Evolutionary conservation across 176 grass and related monocot species (phyloP), one percentile per base, ranked within the genome.

Genomic region (Avena insularis): DNA sequence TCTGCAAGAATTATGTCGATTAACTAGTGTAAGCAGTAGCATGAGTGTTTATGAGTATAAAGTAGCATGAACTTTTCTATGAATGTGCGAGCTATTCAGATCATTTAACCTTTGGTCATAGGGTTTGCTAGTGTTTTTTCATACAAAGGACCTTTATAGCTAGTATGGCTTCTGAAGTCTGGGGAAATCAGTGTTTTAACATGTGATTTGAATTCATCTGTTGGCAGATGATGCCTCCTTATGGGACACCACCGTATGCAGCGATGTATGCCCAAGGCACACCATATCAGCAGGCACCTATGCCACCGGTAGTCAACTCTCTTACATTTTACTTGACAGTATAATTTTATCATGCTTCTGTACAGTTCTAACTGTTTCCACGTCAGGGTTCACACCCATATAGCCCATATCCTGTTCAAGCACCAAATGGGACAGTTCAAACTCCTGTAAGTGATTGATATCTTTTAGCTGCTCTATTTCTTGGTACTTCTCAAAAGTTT

Each of bases 191-290:
- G 53, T 73, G 45, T 71, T 77, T 60, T 88, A 70, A 91, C 59
- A 59, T 85, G 55, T 71, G 43, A 62, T 85, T 17, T 87, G 16
- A 80, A 67, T 40, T 92, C 15, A 75, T 84, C 53, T 80, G 58
- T 69, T 80, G 72, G 25, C 85, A 92, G 91, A 92, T 92, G 87
- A 84, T 92, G 87, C 75, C 87, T 76, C 84, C 80, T 49, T 92
- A 92, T 64, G 87, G 91, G 84, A 71, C 87, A 80, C 80, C 91
- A 84, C 87, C 91, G 62, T 92, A 87, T 36, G 87, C 87, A 62
- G 69, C 87, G 8, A 92, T 92, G 87, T 90, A 92, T 76, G 80
- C 91, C 58, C 91, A 90, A 84, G 91, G 87, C 60, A 84, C 84
- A 71, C 87, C 87, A 69, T 92, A 92, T 87, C 91, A 86, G 75